Percentiles rank a stretch among this genome's conserved stretches.
phyloP scores from a whole-genome alignment of 768 basidiomycete species.

The Panellus pusillus region DNA sequence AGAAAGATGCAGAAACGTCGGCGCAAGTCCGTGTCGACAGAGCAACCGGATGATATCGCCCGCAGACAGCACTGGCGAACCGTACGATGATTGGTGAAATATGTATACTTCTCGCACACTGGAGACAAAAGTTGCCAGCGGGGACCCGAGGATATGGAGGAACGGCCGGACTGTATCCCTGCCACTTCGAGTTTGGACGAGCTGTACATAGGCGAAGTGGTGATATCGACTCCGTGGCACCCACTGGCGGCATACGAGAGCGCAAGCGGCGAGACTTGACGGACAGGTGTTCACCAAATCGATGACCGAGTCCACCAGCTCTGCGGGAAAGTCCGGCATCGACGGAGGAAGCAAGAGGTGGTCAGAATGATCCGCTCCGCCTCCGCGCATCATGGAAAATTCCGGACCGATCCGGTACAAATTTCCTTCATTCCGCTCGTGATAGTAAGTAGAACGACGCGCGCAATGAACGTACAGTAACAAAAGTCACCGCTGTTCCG shows the following conservation, averaged over 20 bases:
- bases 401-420: no score
- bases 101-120: slow-evolving; percentile 1
- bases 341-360: no score
- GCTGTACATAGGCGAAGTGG: background rate
- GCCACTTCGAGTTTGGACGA: background rate
- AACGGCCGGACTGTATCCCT: slow-evolving; percentile 7
- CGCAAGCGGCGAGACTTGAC: background rate
- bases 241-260: slow-evolving; percentile 12
- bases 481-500: no score
- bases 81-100: slow-evolving; percentile 1
- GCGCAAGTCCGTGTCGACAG: no score
- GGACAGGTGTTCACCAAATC: background rate
- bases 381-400: no score
- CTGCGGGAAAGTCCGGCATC: slow-evolving; percentile 5
- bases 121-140: background rate
- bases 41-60: slow-evolving; percentile 5
- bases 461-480: no score
- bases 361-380: no score
- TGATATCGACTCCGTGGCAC: slow-evolving; percentile 7
- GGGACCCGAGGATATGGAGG: background rate
- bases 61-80: slow-evolving; percentile 2
- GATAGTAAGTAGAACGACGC: no score
- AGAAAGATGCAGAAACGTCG: no score
- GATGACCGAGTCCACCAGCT: slow-evolving; percentile 12
- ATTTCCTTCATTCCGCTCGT: no score